A percentile compares a stretch with the other conserved stretches of the same genome.
Conservation (phyloP, 1,139 yeast genomes). For the Kluyveromyces marxianus region DNA sequence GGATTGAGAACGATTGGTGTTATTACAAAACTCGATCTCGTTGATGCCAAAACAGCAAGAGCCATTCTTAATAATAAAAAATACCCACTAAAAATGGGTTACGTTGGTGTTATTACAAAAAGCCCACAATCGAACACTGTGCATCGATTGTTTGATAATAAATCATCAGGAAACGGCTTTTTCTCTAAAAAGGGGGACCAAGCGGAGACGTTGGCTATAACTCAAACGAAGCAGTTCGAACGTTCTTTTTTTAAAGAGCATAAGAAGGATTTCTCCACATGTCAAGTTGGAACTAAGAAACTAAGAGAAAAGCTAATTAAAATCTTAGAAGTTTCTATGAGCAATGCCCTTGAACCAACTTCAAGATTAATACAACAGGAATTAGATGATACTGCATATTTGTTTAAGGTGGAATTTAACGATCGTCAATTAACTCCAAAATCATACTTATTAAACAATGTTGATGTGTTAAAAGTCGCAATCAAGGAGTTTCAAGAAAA, state of each 20-base stretch:
- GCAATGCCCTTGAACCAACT: conserved; percentile 80
- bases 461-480: conserved; percentile 78
- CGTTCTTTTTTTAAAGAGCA: conserved; percentile 50
- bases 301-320: conserved; percentile 75
- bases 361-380: conserved; percentile 81
- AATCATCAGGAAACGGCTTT: conserved; percentile 26
- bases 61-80: conserved; percentile 64
- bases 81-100: conserved; percentile 91
- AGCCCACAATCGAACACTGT: conserved; percentile 39
- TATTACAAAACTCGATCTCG: conserved; percentile 85
- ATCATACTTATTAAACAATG: conserved; percentile 84
- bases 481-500: conserved; percentile 79
- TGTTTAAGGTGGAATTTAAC: conserved; percentile 92
- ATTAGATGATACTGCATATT: conserved; percentile 85
- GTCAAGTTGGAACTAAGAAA: conserved; percentile 69
- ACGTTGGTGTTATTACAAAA: conserved; percentile 91
- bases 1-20: conserved; percentile 97
- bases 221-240: conserved; percentile 62
- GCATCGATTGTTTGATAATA: conserved; percentile 14
- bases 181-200: conserved; percentile 20
- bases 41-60: conserved; percentile 67
- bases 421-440: conserved; percentile 91
- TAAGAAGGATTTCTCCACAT: conserved; percentile 52
- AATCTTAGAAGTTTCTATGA: conserved; percentile 88
- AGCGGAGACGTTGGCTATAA: conserved; percentile 13